Evolutionary conservation across 805 yeast species (phyloP).

Genomic region (Spathaspora boniae): DNA sequence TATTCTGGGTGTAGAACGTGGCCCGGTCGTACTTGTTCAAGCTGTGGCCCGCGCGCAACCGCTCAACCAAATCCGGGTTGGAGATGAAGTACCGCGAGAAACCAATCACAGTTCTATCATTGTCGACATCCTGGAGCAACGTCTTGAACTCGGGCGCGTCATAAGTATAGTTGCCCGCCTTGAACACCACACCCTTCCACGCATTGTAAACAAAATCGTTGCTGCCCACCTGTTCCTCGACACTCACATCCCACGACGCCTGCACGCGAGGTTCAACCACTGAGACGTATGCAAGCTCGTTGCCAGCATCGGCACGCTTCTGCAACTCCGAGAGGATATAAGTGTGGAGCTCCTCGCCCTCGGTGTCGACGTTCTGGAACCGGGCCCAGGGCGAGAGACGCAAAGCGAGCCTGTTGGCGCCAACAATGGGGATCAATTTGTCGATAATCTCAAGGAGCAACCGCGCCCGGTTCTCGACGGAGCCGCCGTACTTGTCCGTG

Average conservation of each 20-base stretch:
- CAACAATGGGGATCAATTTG: conserved; percentile 21
- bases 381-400: conserved; percentile 37
- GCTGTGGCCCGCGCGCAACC: conserved; percentile 34
- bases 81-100: conserved; percentile 37
- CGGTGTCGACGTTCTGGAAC: conserved; percentile 25
- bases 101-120: conserved; percentile 40
- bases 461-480: conserved; percentile 21
- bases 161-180: conserved; percentile 19
- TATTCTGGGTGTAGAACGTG: conserved; percentile 33
- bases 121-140: conserved; percentile 13
- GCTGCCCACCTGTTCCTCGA: conserved; percentile 17
- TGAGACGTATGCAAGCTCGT: conserved; percentile 34
- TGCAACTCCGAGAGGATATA: conserved; percentile 33
- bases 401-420: conserved; percentile 30
- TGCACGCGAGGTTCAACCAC: conserved; percentile 36
- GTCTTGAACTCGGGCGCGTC: conserved; percentile 20
- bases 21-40: conserved; percentile 39
- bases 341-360: conserved; percentile 25
- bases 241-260: conserved; percentile 17
- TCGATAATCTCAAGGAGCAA: conserved; percentile 21
- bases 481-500: conserved; percentile 26
- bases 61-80: conserved; percentile 42
- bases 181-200: conserved; percentile 26
- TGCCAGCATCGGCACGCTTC: conserved; percentile 25
- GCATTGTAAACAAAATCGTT: conserved; percentile 21